phyloP scores from a whole-genome alignment of 2,329 filamentous ascomycete species.

The Aspergillus eucalypticola region DNA sequence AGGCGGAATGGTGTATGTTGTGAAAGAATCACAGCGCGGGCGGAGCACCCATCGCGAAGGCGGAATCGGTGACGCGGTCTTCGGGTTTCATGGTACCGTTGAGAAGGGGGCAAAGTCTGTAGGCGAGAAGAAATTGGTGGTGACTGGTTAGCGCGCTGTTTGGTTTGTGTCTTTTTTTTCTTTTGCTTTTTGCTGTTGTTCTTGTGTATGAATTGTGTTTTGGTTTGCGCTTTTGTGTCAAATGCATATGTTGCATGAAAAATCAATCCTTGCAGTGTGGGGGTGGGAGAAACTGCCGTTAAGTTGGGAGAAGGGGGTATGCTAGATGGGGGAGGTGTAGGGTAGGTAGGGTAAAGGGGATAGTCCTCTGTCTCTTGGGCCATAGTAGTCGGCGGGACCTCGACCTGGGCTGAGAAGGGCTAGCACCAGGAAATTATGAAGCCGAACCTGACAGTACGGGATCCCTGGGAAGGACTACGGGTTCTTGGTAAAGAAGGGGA shows the following conservation, averaged over 20 bases:
- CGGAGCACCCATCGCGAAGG: conserved; percentile 51
- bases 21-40: conserved; percentile 22
- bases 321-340: too few species aligned
- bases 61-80: conserved; percentile 47
- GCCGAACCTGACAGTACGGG: neutral
- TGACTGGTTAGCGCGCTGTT: conserved; percentile 5
- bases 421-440: too few species aligned
- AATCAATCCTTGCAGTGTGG: neutral
- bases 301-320: too few species aligned
- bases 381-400: too few species aligned
- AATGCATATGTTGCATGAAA: too few species aligned
- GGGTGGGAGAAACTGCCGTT: neutral
- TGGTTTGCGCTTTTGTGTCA: neutral
- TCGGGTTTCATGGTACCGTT: conserved; percentile 74
- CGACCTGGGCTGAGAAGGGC: too few species aligned
- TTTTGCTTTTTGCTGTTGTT: neutral
- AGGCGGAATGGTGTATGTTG: too few species aligned
- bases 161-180: neutral
- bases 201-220: neutral
- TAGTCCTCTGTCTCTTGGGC: too few species aligned
- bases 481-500: conserved; percentile 20
- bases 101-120: conserved; percentile 77
- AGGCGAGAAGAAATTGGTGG: neutral
- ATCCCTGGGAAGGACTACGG: neutral
- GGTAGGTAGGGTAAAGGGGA: too few species aligned